Evolutionary conservation across 768 basidiomycete species (phyloP).

Genomic region (Pisolithus albus): DNA sequence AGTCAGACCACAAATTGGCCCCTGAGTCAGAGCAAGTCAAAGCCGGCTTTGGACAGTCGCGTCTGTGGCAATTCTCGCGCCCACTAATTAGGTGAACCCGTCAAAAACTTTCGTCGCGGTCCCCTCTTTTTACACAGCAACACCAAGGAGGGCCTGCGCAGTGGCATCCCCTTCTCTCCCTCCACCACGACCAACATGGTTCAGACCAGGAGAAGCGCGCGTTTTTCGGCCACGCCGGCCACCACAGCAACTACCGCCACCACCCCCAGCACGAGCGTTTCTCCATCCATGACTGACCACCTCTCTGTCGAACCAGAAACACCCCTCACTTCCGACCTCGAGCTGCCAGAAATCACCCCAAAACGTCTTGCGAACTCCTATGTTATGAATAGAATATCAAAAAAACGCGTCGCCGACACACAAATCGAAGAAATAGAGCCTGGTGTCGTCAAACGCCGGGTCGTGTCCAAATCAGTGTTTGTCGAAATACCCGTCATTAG

Average conservation of each 20-base stretch:
- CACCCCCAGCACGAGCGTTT: conserved; percentile 37
- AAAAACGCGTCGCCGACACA: conserved; percentile 30
- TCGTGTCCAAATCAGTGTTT: conserved; percentile 21
- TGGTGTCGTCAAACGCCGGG: conserved; percentile 29
- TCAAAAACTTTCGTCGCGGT: conserved; percentile 3
- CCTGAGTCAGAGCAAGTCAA: neutral
- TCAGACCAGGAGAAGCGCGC: conserved; percentile 14
- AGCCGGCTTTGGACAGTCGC: conserved; percentile 8
- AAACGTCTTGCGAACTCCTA: conserved; percentile 1
- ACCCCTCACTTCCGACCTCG: conserved; percentile 45
- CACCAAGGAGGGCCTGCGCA: too few species aligned
- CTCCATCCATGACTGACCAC: conserved; percentile 46
- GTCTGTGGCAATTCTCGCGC: conserved; percentile 24
- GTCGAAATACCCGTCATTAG: conserved; percentile 10
- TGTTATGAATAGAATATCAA: conserved; percentile 8
- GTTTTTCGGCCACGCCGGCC: conserved; percentile 14
- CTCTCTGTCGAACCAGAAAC: conserved; percentile 43
- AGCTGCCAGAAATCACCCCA: conserved; percentile 2
- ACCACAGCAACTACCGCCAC: conserved; percentile 26
- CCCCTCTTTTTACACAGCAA: neutral
- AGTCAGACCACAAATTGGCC: neutral
- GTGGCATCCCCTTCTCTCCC: conserved; percentile 2
- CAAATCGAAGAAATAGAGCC: conserved; percentile 8
- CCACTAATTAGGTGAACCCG: conserved; percentile 18
- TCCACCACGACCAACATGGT: conserved; percentile 12